phyloP scores from a whole-genome alignment of 805 yeast genomes.

The Suhomyces kilbournensis region DNA sequence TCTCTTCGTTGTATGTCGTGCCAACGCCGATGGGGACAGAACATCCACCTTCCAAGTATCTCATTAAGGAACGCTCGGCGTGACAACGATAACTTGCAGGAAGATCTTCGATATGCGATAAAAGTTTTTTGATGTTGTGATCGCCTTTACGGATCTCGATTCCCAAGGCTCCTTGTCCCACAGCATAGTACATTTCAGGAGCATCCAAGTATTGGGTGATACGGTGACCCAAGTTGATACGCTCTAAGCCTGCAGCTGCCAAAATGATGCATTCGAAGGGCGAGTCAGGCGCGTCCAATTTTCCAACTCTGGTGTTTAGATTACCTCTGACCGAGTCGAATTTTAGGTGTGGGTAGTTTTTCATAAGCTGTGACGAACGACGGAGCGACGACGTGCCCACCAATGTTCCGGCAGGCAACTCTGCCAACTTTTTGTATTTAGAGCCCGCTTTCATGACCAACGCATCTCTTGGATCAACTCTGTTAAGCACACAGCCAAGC shows the following conservation, averaged over 20 bases:
- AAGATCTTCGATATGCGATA: constrained; percentile 62
- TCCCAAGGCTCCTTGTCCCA: constrained; percentile 98
- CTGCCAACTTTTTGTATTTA: constrained; percentile 59
- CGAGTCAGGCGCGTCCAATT: constrained; percentile 70
- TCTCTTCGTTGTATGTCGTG: constrained; percentile 46
- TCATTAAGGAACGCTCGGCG: constrained; percentile 86
- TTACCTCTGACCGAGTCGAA: constrained; percentile 86
- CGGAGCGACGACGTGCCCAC: constrained; percentile 96
- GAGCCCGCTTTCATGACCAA: constrained; percentile 69
- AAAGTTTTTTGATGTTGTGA: constrained; percentile 51
- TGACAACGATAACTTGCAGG: constrained; percentile 71
- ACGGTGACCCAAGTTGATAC: constrained; percentile 70
- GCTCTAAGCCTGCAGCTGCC: constrained; percentile 87
- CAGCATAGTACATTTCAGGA: constrained; percentile 89
- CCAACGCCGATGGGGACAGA: constrained; percentile 95
- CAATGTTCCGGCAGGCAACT: constrained; percentile 78
- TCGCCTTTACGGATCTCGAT: constrained; percentile 81
- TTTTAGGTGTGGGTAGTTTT: constrained; percentile 68
- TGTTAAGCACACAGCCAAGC: constrained; percentile 77
- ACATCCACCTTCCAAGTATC: constrained; percentile 94
- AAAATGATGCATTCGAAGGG: constrained; percentile 72
- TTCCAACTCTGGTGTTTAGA: constrained; percentile 71
- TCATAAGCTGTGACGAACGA: constrained; percentile 85
- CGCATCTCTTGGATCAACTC: constrained; percentile 95
- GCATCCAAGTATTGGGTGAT: constrained; percentile 69